Conservation (phyloP, 2,329 filamentous ascomycete genomes). For the Paecilomyces dactylethromorphus region DNA sequence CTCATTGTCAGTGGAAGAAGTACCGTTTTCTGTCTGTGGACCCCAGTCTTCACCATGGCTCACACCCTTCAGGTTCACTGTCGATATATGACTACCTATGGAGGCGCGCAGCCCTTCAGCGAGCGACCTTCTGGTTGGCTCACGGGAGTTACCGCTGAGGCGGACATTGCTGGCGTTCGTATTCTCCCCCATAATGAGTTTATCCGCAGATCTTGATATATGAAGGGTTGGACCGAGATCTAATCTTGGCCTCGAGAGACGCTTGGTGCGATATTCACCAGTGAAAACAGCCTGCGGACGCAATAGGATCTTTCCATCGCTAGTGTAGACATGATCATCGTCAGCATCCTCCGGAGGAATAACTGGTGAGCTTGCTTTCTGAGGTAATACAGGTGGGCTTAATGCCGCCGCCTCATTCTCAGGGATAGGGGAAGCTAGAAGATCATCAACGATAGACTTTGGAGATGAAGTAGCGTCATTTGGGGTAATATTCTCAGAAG, state of each 20-base stretch:
- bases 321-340: neutral
- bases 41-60: neutral
- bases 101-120: neutral
- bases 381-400: neutral
- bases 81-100: neutral
- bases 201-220: neutral
- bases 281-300: neutral
- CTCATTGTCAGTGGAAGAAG: neutral
- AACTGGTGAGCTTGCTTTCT: neutral
- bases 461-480: neutral
- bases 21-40: neutral
- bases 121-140: neutral
- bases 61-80: neutral
- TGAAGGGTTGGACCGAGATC: neutral
- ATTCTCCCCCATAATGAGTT: neutral
- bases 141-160: too few species aligned
- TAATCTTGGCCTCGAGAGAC: neutral
- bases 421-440: constrained; percentile 8
- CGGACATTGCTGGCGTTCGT: neutral
- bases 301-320: neutral
- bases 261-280: neutral
- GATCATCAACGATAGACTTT: constrained; percentile 9
- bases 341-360: neutral
- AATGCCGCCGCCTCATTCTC: neutral
- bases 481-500: neutral